Evolutionary conservation across 2,329 filamentous ascomycete genomes (phyloP).

Genomic region (Botryotinia globosa): DNA sequence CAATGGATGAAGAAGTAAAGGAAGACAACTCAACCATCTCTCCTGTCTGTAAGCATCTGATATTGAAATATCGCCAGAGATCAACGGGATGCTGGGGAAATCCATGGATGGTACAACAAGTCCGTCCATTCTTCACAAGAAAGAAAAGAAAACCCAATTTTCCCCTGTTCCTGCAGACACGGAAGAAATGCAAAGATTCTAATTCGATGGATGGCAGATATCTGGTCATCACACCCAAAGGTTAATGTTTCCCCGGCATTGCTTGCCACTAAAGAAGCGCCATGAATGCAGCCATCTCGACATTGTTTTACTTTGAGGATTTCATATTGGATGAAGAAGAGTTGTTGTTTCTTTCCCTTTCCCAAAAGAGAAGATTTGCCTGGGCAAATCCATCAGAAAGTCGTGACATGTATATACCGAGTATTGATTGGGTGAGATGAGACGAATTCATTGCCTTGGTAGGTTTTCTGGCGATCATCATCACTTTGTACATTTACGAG

Average conservation of each 20-base stretch:
- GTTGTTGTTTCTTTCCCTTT: too few relatives aligned
- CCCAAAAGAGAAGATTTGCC: too few relatives aligned
- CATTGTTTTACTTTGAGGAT: not conserved
- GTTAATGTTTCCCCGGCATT: slow-evolving; percentile 12
- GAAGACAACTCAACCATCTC: not conserved
- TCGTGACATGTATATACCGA: slow-evolving; percentile 1
- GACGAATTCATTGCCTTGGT: not conserved
- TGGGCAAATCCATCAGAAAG: not conserved
- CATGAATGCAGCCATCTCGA: slow-evolving; percentile 17
- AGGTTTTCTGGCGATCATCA: slow-evolving; percentile 7
- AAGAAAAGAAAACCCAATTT: not conserved
- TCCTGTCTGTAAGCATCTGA: not conserved
- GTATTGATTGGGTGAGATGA: slow-evolving; percentile 10
- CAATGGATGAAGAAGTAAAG: not conserved
- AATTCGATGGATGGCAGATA: slow-evolving; percentile 5
- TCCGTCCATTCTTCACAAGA: not conserved
- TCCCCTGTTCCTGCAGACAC: slow-evolving; percentile 16
- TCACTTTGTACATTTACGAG: slow-evolving; percentile 3
- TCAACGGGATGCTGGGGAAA: not conserved
- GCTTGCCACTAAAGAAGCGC: slow-evolving; percentile 17
- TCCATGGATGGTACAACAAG: too few relatives aligned
- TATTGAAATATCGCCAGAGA: not conserved
- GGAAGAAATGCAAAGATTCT: not conserved
- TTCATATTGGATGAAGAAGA: not conserved
- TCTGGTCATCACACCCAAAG: not conserved